These are phyloP conservation scores for Didymella pinodella DNA, from an alignment of 2,329 filamentous ascomycete species.

Conservation along the genomic window DNA sequence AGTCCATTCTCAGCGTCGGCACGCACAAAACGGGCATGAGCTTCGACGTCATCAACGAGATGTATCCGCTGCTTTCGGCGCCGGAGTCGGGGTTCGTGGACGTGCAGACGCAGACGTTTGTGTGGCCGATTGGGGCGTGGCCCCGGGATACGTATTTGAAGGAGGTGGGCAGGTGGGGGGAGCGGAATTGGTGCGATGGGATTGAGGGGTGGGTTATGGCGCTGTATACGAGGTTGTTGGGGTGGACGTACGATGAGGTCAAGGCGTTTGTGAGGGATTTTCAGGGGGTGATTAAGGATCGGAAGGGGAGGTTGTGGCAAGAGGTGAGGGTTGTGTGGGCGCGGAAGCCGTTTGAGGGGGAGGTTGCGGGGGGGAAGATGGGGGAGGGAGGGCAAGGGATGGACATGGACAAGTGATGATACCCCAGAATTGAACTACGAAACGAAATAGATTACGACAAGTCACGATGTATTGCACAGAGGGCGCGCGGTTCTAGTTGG, in stretches of 20 bases:
- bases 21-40: slow-evolving; percentile 36
- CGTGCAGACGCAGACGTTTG: slow-evolving; percentile 34
- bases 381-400: neutral
- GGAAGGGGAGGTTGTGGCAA: slow-evolving; percentile 50
- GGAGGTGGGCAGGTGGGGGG: slow-evolving; percentile 48
- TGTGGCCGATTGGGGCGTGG: slow-evolving; percentile 49
- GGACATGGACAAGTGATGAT: slow-evolving; percentile 1
- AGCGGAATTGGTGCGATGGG: slow-evolving; percentile 53
- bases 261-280: slow-evolving; percentile 46
- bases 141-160: slow-evolving; percentile 43
- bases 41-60: slow-evolving; percentile 33
- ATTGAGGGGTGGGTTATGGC: slow-evolving; percentile 54
- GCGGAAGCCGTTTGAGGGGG: slow-evolving; percentile 32
- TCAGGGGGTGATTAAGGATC: slow-evolving; percentile 42
- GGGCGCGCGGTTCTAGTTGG: neutral
- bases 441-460: neutral
- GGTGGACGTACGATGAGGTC: slow-evolving; percentile 48
- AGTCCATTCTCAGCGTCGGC: slow-evolving; percentile 28
- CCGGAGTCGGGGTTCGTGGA: slow-evolving; percentile 41
- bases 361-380: slow-evolving; percentile 9
- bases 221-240: slow-evolving; percentile 50
- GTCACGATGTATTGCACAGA: neutral
- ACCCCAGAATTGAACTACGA: neutral
- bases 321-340: slow-evolving; percentile 48
- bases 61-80: slow-evolving; percentile 26